These are phyloP conservation scores for Wickerhamomyces chaumierensis DNA, from an alignment of 805 yeast genomes.

Conservation along the genomic window DNA sequence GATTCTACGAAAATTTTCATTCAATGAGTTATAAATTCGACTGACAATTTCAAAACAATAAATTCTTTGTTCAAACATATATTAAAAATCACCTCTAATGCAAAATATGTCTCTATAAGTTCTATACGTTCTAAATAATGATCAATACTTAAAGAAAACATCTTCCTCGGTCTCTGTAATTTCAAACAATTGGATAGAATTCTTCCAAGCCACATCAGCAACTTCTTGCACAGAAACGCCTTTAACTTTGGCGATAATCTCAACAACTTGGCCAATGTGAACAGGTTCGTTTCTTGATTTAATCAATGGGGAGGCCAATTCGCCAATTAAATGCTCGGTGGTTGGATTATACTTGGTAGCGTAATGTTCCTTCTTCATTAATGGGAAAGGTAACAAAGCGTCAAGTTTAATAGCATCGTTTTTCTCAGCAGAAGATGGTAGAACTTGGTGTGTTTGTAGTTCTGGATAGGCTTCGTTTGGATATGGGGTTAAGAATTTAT, in stretches of 20 bases:
- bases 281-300: constrained; percentile 92
- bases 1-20: too few relatives aligned
- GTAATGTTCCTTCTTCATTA: constrained; percentile 55
- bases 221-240: constrained; percentile 30
- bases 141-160: neutral
- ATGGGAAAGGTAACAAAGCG: constrained; percentile 47
- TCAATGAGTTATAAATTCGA: too few relatives aligned
- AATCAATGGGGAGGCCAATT: constrained; percentile 33
- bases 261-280: constrained; percentile 69
- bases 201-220: constrained; percentile 38
- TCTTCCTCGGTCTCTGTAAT: constrained; percentile 10
- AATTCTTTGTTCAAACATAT: too few relatives aligned
- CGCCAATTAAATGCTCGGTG: constrained; percentile 20
- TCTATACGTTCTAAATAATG: too few relatives aligned
- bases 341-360: constrained; percentile 20
- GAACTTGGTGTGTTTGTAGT: constrained; percentile 11
- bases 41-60: too few relatives aligned
- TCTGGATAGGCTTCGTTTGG: constrained; percentile 49
- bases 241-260: constrained; percentile 44
- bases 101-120: too few relatives aligned
- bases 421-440: constrained; percentile 1
- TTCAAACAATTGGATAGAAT: constrained; percentile 36
- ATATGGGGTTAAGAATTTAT: constrained; percentile 39
- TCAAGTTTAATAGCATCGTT: constrained; percentile 23
- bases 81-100: too few relatives aligned